Evolutionary conservation across 352 stramenopile species (phyloP).

Genomic region (Phytopythium sindhum): DNA sequence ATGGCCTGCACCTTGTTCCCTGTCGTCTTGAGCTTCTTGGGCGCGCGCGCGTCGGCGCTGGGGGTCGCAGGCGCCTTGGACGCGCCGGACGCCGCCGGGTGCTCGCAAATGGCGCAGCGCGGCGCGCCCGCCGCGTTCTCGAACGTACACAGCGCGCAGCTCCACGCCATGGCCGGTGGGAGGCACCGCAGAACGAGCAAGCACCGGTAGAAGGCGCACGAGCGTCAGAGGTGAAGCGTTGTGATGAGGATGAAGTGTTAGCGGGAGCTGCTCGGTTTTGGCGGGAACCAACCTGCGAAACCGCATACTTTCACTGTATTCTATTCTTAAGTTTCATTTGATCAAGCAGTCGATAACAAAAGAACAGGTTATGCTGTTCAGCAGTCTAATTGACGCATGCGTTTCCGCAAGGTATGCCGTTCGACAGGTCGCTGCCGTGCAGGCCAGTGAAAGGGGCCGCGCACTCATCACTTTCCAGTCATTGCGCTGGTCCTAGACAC

Average conservation of each 20-base stretch:
- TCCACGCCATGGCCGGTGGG: conserved; percentile 32
- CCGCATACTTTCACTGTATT: background rate
- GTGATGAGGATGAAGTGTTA: too few species aligned
- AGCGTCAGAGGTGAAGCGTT: too few species aligned
- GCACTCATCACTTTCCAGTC: too few species aligned
- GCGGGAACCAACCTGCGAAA: conserved; percentile 1
- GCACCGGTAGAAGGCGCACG: too few species aligned
- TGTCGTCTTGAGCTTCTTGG: conserved; percentile 11
- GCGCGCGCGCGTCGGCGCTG: background rate
- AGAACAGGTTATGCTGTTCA: background rate
- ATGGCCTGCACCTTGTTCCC: conserved; percentile 28
- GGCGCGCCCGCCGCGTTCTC: conserved; percentile 40
- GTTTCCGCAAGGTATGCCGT: background rate
- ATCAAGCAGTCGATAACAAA: background rate
- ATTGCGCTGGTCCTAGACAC: too few species aligned
- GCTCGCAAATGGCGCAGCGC: conserved; percentile 58
- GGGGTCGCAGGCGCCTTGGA: background rate
- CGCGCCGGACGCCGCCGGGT: conserved; percentile 7
- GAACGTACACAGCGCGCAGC: conserved; percentile 71
- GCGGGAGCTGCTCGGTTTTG: conserved; percentile 1
- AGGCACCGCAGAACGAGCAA: background rate
- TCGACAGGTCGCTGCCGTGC: background rate
- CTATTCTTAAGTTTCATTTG: background rate
- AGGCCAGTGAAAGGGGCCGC: background rate
- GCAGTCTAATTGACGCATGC: background rate